phyloP scores from a whole-genome alignment of 768 basidiomycete genomes.

The Amyloporia xantha region DNA sequence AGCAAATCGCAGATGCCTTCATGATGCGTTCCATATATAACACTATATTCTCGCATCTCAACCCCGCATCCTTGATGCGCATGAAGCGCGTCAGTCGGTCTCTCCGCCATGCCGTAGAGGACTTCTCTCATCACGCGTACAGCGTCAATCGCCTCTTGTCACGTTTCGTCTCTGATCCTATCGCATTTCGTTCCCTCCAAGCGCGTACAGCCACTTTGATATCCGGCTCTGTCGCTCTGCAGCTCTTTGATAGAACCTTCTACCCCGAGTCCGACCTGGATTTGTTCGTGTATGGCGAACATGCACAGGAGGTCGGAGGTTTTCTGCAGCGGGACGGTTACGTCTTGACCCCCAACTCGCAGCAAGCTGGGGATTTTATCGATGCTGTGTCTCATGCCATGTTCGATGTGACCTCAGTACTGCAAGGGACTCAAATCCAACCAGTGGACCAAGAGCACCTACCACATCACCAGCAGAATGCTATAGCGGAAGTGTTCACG shows the following conservation, averaged over 20 bases:
- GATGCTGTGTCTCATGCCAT: background rate
- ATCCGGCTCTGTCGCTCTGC: constrained; percentile 48
- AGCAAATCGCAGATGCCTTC: background rate
- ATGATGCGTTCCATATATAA: constrained; percentile 4
- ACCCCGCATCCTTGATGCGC: constrained; percentile 12
- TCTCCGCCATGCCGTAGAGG: constrained; percentile 10
- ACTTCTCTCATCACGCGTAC: constrained; percentile 26
- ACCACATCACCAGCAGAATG: background rate
- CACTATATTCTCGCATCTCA: constrained; percentile 8
- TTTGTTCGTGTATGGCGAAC: constrained; percentile 35
- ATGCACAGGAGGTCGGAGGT: constrained; percentile 26
- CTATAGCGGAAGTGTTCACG: constrained; percentile 25
- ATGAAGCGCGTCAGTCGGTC: constrained; percentile 10
- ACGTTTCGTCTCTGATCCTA: constrained; percentile 30
- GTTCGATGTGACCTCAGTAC: background rate
- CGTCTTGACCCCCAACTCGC: constrained; percentile 14
- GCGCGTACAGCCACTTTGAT: constrained; percentile 37
- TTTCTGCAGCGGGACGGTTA: constrained; percentile 24
- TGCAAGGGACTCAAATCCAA: background rate
- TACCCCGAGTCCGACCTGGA: constrained; percentile 46
- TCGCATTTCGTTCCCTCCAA: constrained; percentile 36
- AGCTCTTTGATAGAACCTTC: constrained; percentile 38
- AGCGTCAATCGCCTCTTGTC: constrained; percentile 30
- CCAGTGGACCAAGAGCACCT: background rate
- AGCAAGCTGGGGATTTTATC: constrained; percentile 27